Conservation (phyloP, 1,139 yeast species). For the Zygoascus meyerae region DNA sequence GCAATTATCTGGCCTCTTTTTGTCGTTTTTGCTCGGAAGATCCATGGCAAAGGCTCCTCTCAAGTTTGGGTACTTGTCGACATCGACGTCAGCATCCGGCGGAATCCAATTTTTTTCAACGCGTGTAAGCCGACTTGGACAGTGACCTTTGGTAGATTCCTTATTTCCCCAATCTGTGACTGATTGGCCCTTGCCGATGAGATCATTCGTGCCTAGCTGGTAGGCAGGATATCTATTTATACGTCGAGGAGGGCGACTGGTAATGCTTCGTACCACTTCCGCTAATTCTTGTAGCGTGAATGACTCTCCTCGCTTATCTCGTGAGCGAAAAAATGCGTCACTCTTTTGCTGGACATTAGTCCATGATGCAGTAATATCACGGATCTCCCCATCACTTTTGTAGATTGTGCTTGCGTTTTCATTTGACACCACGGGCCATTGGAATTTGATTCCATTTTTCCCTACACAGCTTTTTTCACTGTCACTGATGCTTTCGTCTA, state of each 20-base stretch:
- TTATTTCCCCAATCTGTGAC: constrained; percentile 24
- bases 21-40: constrained; percentile 13
- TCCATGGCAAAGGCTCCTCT: background rate
- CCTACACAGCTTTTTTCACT: constrained; percentile 7
- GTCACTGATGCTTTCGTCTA: constrained; percentile 11
- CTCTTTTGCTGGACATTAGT: constrained; percentile 18
- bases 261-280: constrained; percentile 21
- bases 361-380: constrained; percentile 21
- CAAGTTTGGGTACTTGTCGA: background rate
- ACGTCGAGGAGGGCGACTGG: constrained; percentile 25
- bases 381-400: constrained; percentile 12
- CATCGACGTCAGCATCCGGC: constrained; percentile 9
- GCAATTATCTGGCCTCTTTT: constrained; percentile 19
- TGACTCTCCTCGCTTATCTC: constrained; percentile 21
- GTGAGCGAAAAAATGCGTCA: constrained; percentile 24
- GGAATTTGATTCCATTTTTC: constrained; percentile 11
- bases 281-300: constrained; percentile 23
- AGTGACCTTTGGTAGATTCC: constrained; percentile 16
- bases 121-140: constrained; percentile 20
- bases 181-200: constrained; percentile 20
- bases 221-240: constrained; percentile 24
- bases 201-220: constrained; percentile 23
- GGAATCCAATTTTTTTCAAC: constrained; percentile 16
- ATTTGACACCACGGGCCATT: background rate
- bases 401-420: background rate